phyloP scores from a whole-genome alignment of 2,329 filamentous ascomycete genomes.

The Teratosphaeria viscida region DNA sequence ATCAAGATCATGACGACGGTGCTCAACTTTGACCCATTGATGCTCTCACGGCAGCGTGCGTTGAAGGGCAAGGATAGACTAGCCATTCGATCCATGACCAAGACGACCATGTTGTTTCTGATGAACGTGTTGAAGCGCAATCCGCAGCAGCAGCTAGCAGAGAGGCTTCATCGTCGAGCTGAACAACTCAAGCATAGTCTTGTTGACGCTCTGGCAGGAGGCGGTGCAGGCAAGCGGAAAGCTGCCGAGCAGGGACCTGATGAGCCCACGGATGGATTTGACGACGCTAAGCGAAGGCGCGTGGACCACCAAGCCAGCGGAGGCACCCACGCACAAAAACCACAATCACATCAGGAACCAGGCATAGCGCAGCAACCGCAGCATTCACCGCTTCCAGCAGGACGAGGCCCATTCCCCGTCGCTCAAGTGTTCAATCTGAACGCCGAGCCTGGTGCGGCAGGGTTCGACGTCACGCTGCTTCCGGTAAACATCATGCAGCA shows the following conservation, averaged over 20 bases:
- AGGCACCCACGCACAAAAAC: constrained; percentile 26
- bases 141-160: constrained; percentile 61
- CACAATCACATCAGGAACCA: constrained; percentile 12
- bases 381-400: constrained; percentile 62
- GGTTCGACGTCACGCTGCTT: constrained; percentile 74
- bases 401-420: constrained; percentile 54
- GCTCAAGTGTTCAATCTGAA: constrained; percentile 83
- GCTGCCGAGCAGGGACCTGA: constrained; percentile 37
- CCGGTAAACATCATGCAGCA: constrained; percentile 65
- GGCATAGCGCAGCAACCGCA: constrained; percentile 38
- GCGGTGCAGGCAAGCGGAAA: constrained; percentile 58
- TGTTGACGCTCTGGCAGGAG: constrained; percentile 69
- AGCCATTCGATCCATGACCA: constrained; percentile 85
- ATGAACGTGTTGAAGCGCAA: constrained; percentile 77
- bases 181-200: constrained; percentile 72
- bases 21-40: constrained; percentile 84
- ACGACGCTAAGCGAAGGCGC: constrained; percentile 72
- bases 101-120: constrained; percentile 75
- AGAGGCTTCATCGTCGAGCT: constrained; percentile 76
- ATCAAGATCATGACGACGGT: constrained; percentile 79
- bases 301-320: constrained; percentile 44
- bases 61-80: constrained; percentile 58
- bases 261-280: constrained; percentile 61
- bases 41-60: constrained; percentile 44
- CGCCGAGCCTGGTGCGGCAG: constrained; percentile 58